Evolutionary conservation across 2,329 filamentous ascomycete genomes (phyloP).

Genomic region (Ophiostoma montium): DNA sequence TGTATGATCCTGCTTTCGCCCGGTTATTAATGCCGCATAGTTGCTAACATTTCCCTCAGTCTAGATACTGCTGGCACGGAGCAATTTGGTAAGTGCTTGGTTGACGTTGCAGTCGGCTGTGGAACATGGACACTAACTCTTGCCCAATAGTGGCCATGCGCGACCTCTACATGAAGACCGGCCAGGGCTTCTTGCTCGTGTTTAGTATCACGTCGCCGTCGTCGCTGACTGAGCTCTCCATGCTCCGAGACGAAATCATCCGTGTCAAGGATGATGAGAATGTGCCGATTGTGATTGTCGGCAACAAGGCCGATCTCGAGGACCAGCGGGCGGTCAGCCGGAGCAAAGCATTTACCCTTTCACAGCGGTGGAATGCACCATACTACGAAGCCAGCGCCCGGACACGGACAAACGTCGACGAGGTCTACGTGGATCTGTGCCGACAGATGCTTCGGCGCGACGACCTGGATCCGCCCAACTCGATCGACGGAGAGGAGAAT

Average conservation of each 20-base stretch:
- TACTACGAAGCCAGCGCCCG: slow-evolving; percentile 86
- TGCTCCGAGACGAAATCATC: slow-evolving; percentile 76
- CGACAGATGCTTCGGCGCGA: slow-evolving; percentile 71
- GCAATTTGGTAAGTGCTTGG: slow-evolving; percentile 61
- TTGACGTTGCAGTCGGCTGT: not conserved
- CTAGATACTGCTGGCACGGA: slow-evolving; percentile 85
- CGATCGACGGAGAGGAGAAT: slow-evolving; percentile 27
- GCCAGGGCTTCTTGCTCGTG: slow-evolving; percentile 80
- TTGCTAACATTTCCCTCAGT: slow-evolving; percentile 24
- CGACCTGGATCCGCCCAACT: slow-evolving; percentile 27
- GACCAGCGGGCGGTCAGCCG: slow-evolving; percentile 69
- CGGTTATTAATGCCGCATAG: slow-evolving; percentile 9
- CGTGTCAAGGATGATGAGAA: slow-evolving; percentile 81
- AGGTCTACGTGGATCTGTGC: slow-evolving; percentile 75
- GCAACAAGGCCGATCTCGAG: slow-evolving; percentile 83
- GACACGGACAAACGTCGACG: slow-evolving; percentile 74
- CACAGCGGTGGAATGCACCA: slow-evolving; percentile 76
- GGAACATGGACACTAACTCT: not conserved
- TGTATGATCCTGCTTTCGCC: slow-evolving; percentile 39
- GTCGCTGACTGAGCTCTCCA: slow-evolving; percentile 68
- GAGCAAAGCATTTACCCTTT: slow-evolving; percentile 67
- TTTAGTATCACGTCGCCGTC: slow-evolving; percentile 81
- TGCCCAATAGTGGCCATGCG: slow-evolving; percentile 43
- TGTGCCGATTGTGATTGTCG: slow-evolving; percentile 77
- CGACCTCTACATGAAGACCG: slow-evolving; percentile 86